Conservation (phyloP, 1,139 yeast species). For the Debaryomyces fabryi region DNA sequence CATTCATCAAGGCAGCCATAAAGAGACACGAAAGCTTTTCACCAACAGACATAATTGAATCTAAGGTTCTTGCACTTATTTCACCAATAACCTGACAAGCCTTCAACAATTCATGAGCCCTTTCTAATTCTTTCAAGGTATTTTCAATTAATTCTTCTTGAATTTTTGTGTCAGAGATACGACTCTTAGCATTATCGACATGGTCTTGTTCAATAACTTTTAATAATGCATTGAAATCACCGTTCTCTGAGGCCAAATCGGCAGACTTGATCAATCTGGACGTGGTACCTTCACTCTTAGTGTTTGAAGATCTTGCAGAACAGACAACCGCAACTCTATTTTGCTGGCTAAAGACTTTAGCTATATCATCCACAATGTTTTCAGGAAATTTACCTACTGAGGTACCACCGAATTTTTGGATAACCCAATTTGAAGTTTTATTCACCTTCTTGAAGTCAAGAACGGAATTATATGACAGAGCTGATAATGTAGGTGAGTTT, state of each 20-base stretch:
- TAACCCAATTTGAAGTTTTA: conserved; percentile 64
- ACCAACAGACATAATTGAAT: conserved; percentile 89
- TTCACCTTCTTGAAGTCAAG: conserved; percentile 35
- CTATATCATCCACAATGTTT: conserved; percentile 81
- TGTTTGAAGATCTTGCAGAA: conserved; percentile 88
- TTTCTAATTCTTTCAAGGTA: conserved; percentile 65
- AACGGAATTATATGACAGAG: conserved; percentile 44
- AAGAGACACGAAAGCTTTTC: conserved; percentile 89
- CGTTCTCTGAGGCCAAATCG: conserved; percentile 65
- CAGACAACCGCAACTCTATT: conserved; percentile 93
- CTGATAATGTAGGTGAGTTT: conserved; percentile 17
- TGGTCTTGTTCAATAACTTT: conserved; percentile 77
- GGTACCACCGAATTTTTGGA: conserved; percentile 98
- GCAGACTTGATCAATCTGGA: conserved; percentile 80
- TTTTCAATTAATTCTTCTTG: conserved; percentile 52
- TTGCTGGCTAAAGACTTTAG: conserved; percentile 59
- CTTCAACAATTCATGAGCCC: conserved; percentile 68
- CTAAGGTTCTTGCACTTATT: conserved; percentile 84
- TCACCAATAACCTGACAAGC: conserved; percentile 94
- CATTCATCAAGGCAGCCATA: conserved; percentile 83
- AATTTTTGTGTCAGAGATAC: conserved; percentile 50
- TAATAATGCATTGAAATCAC: conserved; percentile 56
- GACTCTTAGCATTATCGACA: conserved; percentile 64
- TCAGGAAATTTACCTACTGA: conserved; percentile 93
- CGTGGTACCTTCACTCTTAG: conserved; percentile 95